Percentiles rank a stretch among this genome's conserved stretches.
Conservation (phyloP, 129 eudicot species). For the Flaveria trinervia region DNA sequence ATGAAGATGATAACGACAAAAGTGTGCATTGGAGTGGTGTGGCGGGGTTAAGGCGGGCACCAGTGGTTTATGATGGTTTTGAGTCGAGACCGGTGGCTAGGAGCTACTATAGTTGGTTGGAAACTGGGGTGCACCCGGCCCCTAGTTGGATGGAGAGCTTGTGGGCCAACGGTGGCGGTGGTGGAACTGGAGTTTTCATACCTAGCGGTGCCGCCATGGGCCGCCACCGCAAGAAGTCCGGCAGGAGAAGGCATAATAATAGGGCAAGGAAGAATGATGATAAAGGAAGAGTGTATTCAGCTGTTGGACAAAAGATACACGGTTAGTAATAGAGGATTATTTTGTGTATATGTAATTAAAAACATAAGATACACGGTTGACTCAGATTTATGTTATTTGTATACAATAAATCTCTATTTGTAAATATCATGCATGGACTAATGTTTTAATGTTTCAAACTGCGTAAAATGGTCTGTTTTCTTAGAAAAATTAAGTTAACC, state of each 20-base stretch:
- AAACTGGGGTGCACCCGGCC: conserved; percentile 12
- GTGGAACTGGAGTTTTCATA: conserved; percentile 45
- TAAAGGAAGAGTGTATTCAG: conserved; percentile 35
- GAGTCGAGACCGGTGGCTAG: conserved; percentile 24
- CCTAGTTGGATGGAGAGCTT: conserved; percentile 38
- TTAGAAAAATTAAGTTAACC: too few species aligned
- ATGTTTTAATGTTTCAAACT: too few species aligned
- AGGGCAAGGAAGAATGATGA: conserved; percentile 20
- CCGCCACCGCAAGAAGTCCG: conserved; percentile 13
- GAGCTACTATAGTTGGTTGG: conserved; percentile 32
- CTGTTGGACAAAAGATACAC: conserved; percentile 27
- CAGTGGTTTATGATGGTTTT: conserved; percentile 28
- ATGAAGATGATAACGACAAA: conserved; percentile 36
- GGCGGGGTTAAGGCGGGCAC: neutral
- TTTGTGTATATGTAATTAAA: neutral
- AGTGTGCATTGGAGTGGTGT: neutral
- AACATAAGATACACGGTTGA: too few species aligned
- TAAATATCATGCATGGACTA: too few species aligned
- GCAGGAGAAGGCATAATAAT: conserved; percentile 34
- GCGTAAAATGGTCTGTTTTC: too few species aligned
- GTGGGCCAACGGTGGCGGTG: conserved; percentile 35
- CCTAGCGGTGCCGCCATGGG: conserved; percentile 18
- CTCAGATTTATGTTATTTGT: too few species aligned
- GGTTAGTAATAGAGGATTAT: neutral
- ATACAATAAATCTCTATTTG: too few species aligned